Percentiles rank a stretch among this genome's conserved stretches.
Conservation (phyloP, 2,329 filamentous ascomycete species). For the Neodidymelliopsis sp. region DNA sequence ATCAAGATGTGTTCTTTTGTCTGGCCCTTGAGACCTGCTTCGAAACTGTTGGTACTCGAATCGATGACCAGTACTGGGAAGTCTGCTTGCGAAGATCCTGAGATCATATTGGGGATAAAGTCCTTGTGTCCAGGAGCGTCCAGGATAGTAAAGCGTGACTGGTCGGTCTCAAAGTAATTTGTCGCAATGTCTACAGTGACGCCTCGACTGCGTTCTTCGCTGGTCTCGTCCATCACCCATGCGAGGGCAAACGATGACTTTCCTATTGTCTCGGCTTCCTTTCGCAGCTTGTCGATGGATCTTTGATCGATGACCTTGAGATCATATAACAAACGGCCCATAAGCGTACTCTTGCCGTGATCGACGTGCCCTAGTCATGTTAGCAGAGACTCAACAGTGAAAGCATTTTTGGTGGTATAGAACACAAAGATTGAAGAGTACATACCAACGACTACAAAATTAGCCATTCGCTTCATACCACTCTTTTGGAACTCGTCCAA, state of each 20-base stretch:
- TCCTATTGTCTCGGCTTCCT: conserved; percentile 88
- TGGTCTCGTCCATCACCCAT: conserved; percentile 93
- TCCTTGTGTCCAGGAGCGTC: conserved; percentile 95
- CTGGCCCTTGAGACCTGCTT: conserved; percentile 91
- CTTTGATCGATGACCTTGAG: conserved; percentile 86
- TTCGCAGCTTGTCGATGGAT: conserved; percentile 85
- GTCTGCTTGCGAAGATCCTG: conserved; percentile 92
- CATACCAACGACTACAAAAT: conserved; percentile 91
- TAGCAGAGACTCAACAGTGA: neutral
- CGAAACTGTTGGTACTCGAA: conserved; percentile 87
- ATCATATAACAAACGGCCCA: conserved; percentile 92
- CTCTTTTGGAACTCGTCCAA: conserved; percentile 79
- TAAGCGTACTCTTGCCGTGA: conserved; percentile 95
- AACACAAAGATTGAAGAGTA: neutral
- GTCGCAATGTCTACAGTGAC: conserved; percentile 98
- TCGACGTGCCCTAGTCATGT: conserved; percentile 81
- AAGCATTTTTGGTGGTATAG: neutral
- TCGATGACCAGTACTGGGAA: conserved; percentile 96
- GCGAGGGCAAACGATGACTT: conserved; percentile 96
- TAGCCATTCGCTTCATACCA: conserved; percentile 79
- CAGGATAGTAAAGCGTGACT: conserved; percentile 88
- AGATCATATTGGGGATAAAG: conserved; percentile 99
- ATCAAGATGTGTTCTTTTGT: conserved; percentile 93
- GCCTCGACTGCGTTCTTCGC: conserved; percentile 86
- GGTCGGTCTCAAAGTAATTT: conserved; percentile 90